Base-by-base conservation (phyloP, 257 asterid species). In the Gardenia jasminoides region DNA sequence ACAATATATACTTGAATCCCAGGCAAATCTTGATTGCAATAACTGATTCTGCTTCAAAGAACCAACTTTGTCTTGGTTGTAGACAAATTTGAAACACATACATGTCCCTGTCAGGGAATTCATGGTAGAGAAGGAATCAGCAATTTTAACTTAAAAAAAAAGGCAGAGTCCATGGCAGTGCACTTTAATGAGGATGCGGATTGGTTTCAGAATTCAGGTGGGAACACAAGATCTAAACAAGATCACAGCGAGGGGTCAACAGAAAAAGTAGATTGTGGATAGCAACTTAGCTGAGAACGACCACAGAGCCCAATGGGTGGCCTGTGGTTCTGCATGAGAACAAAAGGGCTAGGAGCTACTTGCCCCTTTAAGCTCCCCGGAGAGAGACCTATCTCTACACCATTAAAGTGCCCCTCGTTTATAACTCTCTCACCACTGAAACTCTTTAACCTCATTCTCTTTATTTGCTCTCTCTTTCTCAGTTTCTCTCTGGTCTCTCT, bases 201-300 rank as follows among this genome's bases (percentile, higher is more conserved):
- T 70, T 81, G 77, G 81, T 46, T 67, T 62, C 79, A 78, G 73
- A 28, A 74, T 79, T 76, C 82, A 83, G 84, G 84, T 79, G 85
- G 84, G 79, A 75, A 72, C 85, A 81, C 79, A 70, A 82, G 81
- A 86, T 86, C 85, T 79, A 59, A 72, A 69, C 67, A 81, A 81
- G 85, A 77, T 80, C 80, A 70, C 82, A 46, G 82, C 78, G 67
- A 78, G 77, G 67, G 75, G 83, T 70, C 77, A 70, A 77, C 84
- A 82, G 81, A 79, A 66, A 81, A 80, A 80, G 86, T 39, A 80
- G 74, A 76, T 39, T 28, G 44, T 24, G 75, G 80, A 83, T 64
- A 62, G 86, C 80, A 79, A 80, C 65, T 67, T 65, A 75, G 72
- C 75, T 78, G 87, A 86, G 87, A 83, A 79, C 56, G 87, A 86